Evolutionary conservation across 1,284 basidiomycete genomes (phyloP), one percentile per base, ranked within the genome.

Genomic region (Puccinia horiana): DNA sequence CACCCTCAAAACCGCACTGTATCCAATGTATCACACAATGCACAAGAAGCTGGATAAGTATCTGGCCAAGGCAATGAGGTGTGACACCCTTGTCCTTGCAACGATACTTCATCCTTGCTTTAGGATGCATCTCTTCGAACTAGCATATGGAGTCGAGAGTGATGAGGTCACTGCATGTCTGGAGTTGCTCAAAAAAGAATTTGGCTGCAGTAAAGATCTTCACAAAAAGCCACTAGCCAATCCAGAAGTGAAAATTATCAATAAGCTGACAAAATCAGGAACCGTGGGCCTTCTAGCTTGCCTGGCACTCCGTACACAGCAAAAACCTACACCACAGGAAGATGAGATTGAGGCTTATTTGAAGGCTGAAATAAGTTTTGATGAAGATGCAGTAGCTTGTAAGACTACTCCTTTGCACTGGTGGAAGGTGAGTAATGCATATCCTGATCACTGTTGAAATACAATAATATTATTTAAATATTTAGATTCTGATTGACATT

Each of bases 11-110:
- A 35, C n/a, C 18, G 4, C 63, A 16, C 63, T 67, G 18, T 67
- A 67, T 23, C 63, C 63, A 67, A 67, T 67, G 63, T 67, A 67
- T n/a, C 63, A 67, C 18, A 11, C 63, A 14, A 67, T 67, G 35
- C 12, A 40, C 9, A 67, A 67, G 26, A 29, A 29, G 18, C 12
- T 67, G 20, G 18, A 67, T 40, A 37, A 42, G n/a, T 67, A 67
- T 20, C n/a, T 67, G 11, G 32, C 14, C 20, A 35, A 67, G 23
- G 63, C 63, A 29, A 63, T 63, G 61, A 5, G 11, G 26, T 63
- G 26, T 35, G 29, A 63, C 6, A 63, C 18, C 2, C 29, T 63
- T 11, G 5, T 63, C 29, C 9, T 63, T 26, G 61, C 61, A 11
- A 63, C 26, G 14, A 32, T 63, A 26, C 5, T 63, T 11, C 35